Evolutionary conservation across 108 stramenopile species (phyloP).

Genomic region (Schizochytrium sp.): DNA sequence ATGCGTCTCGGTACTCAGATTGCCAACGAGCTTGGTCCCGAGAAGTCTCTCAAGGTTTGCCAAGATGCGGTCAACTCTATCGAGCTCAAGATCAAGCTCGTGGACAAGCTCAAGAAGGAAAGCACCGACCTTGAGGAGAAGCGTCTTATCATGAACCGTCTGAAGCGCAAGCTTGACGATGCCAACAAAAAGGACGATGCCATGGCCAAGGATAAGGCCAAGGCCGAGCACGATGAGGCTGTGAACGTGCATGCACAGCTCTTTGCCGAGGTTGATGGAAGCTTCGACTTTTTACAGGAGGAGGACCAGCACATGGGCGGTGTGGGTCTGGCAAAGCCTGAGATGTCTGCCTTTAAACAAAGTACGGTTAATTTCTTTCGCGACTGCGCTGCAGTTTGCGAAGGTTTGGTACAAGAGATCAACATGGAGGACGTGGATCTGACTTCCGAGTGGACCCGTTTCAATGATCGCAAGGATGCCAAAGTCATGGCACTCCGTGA

Average conservation of each 20-base stretch:
- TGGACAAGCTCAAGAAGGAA: slow-evolving; percentile 49
- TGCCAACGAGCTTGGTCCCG: neutral
- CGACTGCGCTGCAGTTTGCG: neutral
- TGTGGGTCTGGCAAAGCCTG: slow-evolving; percentile 43
- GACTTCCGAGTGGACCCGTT: neutral
- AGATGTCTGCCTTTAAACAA: slow-evolving; percentile 34
- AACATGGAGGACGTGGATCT: neutral
- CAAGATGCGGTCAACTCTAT: slow-evolving; percentile 44
- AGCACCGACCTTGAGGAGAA: slow-evolving; percentile 52
- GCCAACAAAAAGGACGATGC: slow-evolving; percentile 54
- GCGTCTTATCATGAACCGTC: slow-evolving; percentile 46
- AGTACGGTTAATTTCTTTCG: neutral
- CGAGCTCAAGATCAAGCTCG: slow-evolving; percentile 36
- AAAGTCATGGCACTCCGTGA: slow-evolving; percentile 13
- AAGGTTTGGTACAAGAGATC: neutral
- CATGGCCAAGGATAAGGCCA: neutral
- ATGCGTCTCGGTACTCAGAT: neutral
- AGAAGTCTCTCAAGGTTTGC: slow-evolving; percentile 42
- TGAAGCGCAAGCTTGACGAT: slow-evolving; percentile 33
- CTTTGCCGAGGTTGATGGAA: slow-evolving; percentile 18
- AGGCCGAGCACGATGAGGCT: slow-evolving; percentile 51
- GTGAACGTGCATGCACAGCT: neutral
- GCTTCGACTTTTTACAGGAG: slow-evolving; percentile 10
- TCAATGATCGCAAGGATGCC: slow-evolving; percentile 20
- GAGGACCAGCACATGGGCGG: neutral